Evolutionary conservation across 2,329 filamentous ascomycete genomes (phyloP), one percentile per base, ranked within the genome.

Genomic region (Coleophoma crateriformis): DNA sequence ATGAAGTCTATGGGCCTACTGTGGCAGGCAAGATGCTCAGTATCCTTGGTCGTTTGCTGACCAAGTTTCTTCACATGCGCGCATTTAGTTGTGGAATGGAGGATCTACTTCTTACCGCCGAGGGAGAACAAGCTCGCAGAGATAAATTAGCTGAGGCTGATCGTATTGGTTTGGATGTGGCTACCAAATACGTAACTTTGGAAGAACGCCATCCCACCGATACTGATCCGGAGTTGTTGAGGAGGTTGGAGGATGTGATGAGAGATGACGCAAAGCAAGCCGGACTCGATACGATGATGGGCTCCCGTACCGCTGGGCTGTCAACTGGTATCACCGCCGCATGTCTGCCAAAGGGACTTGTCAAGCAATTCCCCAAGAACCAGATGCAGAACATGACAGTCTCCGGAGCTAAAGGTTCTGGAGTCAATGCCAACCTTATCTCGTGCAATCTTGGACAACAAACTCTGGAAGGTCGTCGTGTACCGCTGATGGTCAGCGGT

Each of bases 331-430:
- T 97, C 41, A 95, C 91, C 10, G 76, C 76, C 43, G 79, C 81
- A 2, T 96, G 90, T 68, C 77, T 99, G 57, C 94, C 94, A 0
- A 71, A 74, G 17, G 90, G 88, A 39, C 79, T 99, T 27, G 84
- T 88, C 61, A 99, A 97, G 70, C 82, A 87, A 7, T 99, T 99
- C 69, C 94, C 94, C 1, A 87, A 86, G 64, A 99, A 99, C 64
- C 92, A 97, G 70, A 99, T 99, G 92, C 94, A 99, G 75, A 84
- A 88, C 57, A 99, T 99, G 94, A 99, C 94, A 19, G 87, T 86
- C 13, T 96, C 94, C 50, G 94, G 94, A 67, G 94, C 94, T 46
- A 99, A 99, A 72, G 94, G 94, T 65, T 87, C 82, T 48, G 76
- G 81, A 61, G 94, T 99, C 69, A 99, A 99, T 66, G 94, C 94